A percentile compares a stretch with the other conserved stretches of the same genome.
Evolutionary conservation across 768 basidiomycete species (phyloP).

Genomic region (Tephrocybe sp.): DNA sequence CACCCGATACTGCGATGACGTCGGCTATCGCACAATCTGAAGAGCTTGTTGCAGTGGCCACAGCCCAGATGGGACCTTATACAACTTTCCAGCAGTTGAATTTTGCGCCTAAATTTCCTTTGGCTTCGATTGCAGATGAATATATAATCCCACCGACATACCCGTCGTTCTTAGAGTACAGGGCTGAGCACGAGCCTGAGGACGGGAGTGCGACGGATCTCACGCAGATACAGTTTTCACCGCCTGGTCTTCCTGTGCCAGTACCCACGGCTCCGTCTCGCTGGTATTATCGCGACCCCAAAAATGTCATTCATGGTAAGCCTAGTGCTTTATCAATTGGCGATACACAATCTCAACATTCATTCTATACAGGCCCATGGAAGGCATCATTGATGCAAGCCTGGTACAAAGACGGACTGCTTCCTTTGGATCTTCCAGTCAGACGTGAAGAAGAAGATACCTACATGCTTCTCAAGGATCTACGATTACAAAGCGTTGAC

Average conservation of each 20-base stretch:
- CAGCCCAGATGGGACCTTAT: conserved; percentile 78
- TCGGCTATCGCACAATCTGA: conserved; percentile 51
- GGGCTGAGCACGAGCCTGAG: conserved; percentile 61
- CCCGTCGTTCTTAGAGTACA: conserved; percentile 72
- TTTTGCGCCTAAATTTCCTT: conserved; percentile 86
- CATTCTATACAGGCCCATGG: conserved; percentile 70
- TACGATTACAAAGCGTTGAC: conserved; percentile 76
- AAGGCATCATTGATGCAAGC: conserved; percentile 85
- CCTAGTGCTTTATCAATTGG: conserved; percentile 3
- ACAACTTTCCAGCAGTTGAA: conserved; percentile 90
- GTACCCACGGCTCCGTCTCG: conserved; percentile 63
- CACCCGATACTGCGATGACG: conserved; percentile 33
- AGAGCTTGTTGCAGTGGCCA: conserved; percentile 66
- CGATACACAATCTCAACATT: background rate
- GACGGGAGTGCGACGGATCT: conserved; percentile 45
- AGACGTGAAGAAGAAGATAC: conserved; percentile 72
- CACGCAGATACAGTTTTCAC: conserved; percentile 68
- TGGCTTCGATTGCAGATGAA: conserved; percentile 85
- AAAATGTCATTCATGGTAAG: conserved; percentile 75
- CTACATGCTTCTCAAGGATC: conserved; percentile 69
- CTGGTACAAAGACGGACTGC: conserved; percentile 83
- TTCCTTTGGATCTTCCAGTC: conserved; percentile 82
- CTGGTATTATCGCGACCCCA: conserved; percentile 87
- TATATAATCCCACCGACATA: conserved; percentile 93
- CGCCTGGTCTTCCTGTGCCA: conserved; percentile 78